phyloP scores from a whole-genome alignment of 768 basidiomycete species.

The Xerocomellus dryophilus region DNA sequence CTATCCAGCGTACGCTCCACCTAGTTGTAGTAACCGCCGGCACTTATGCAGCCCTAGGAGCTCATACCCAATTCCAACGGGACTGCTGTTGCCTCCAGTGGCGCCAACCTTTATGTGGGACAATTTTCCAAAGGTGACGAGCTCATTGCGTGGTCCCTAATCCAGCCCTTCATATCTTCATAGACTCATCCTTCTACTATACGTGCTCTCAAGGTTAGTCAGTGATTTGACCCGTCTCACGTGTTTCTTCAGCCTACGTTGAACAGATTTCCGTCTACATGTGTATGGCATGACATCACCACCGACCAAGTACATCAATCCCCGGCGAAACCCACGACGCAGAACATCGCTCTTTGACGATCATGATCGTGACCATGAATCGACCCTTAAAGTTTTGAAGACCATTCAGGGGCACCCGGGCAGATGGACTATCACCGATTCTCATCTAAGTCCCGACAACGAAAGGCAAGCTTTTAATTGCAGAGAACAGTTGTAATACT shows the following conservation, averaged over 20 bases:
- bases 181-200: slow-evolving; percentile 90
- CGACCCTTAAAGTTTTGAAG: slow-evolving; percentile 50
- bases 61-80: slow-evolving; percentile 79
- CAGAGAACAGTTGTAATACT: slow-evolving; percentile 44
- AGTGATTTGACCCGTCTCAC: not conserved
- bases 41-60: slow-evolving; percentile 40
- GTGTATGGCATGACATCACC: slow-evolving; percentile 76
- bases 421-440: slow-evolving; percentile 94
- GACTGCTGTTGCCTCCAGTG: slow-evolving; percentile 71
- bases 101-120: slow-evolving; percentile 76
- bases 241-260: not conserved
- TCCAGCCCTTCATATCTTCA: slow-evolving; percentile 1
- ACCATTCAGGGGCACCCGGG: slow-evolving; percentile 74
- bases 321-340: slow-evolving; percentile 13
- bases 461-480: slow-evolving; percentile 52
- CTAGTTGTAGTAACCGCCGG: not conserved
- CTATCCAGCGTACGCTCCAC: slow-evolving; percentile 46
- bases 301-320: slow-evolving; percentile 24
- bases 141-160: not conserved
- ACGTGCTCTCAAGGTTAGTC: slow-evolving; percentile 77
- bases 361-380: slow-evolving; percentile 42
- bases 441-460: slow-evolving; percentile 85
- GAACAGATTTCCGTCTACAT: slow-evolving; percentile 81
- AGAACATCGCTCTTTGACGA: slow-evolving; percentile 22
- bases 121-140: slow-evolving; percentile 71